Percentiles rank a stretch among this genome's conserved stretches.
phyloP scores from a whole-genome alignment of 106 monocot genomes.

The Dioscorea dumetorum region DNA sequence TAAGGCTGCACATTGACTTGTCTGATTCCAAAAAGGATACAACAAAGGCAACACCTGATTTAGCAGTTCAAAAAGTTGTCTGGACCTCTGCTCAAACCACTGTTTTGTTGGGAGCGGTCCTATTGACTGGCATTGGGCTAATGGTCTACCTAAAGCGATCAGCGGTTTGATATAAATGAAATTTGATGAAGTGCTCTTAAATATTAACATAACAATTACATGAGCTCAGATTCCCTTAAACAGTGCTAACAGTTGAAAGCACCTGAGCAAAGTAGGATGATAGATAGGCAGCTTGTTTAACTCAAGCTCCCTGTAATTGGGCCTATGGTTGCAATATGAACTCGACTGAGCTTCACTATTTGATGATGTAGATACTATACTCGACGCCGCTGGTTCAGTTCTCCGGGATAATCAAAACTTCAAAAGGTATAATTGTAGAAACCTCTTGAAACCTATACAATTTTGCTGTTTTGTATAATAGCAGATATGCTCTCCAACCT shows the following conservation, averaged over 20 bases:
- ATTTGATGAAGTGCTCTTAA: neutral
- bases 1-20: constrained; percentile 53
- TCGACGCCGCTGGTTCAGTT: too few relatives aligned
- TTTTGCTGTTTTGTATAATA: too few relatives aligned
- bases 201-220: neutral
- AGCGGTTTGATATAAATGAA: neutral
- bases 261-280: neutral
- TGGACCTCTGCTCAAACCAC: constrained; percentile 25
- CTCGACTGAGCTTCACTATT: too few relatives aligned
- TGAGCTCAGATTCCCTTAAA: too few relatives aligned
- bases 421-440: too few relatives aligned
- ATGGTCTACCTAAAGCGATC: constrained; percentile 23
- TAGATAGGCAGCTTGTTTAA: neutral
- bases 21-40: constrained; percentile 10
- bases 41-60: constrained; percentile 7
- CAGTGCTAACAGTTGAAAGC: neutral
- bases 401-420: too few relatives aligned
- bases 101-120: constrained; percentile 29
- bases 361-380: too few relatives aligned
- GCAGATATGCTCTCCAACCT: too few relatives aligned
- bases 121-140: constrained; percentile 37
- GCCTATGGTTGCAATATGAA: neutral
- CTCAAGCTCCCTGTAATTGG: neutral
- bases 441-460: too few relatives aligned
- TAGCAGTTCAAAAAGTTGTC: constrained; percentile 15